A percentile compares a stretch with the other conserved stretches of the same genome.
phyloP scores from a whole-genome alignment of 164 flowering plant species.

The Berberis thunbergii region DNA sequence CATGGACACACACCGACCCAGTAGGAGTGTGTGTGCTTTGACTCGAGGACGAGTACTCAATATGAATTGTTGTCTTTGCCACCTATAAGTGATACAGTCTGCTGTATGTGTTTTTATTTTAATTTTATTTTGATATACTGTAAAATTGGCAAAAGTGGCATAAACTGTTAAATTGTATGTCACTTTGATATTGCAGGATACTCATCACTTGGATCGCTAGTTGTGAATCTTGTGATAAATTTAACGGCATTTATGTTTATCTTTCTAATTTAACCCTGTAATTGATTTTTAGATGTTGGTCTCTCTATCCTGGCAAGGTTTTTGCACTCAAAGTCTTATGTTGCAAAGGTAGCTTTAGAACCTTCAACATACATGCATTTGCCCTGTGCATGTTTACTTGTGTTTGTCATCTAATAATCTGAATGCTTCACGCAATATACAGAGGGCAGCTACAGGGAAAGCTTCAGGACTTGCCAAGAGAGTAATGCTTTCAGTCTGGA shows the following conservation, averaged over 20 bases:
- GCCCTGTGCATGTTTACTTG: background rate
- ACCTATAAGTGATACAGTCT: too few relatives aligned
- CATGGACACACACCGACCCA: too few relatives aligned
- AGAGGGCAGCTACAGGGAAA: slow-evolving; percentile 54
- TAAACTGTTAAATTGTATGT: too few relatives aligned
- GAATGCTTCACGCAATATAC: slow-evolving; percentile 36
- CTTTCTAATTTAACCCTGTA: slow-evolving; percentile 1
- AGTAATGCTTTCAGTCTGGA: slow-evolving; percentile 35
- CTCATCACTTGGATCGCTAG: too few relatives aligned
- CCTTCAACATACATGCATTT: slow-evolving; percentile 6
- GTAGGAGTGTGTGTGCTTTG: too few relatives aligned
- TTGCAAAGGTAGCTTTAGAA: slow-evolving; percentile 42
- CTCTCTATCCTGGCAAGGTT: slow-evolving; percentile 81
- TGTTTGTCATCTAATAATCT: slow-evolving; percentile 21
- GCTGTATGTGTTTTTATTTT: too few relatives aligned
- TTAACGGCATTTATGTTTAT: background rate
- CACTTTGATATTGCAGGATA: too few relatives aligned
- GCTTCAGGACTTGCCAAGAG: slow-evolving; percentile 87
- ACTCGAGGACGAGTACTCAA: too few relatives aligned
- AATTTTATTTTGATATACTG: too few relatives aligned
- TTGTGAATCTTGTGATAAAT: too few relatives aligned
- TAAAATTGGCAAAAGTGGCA: too few relatives aligned
- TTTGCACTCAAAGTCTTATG: slow-evolving; percentile 45
- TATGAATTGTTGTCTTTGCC: too few relatives aligned
- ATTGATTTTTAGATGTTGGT: slow-evolving; percentile 66